Conservation (phyloP, 441 rosid genomes). For the Populus hybrid region DNA sequence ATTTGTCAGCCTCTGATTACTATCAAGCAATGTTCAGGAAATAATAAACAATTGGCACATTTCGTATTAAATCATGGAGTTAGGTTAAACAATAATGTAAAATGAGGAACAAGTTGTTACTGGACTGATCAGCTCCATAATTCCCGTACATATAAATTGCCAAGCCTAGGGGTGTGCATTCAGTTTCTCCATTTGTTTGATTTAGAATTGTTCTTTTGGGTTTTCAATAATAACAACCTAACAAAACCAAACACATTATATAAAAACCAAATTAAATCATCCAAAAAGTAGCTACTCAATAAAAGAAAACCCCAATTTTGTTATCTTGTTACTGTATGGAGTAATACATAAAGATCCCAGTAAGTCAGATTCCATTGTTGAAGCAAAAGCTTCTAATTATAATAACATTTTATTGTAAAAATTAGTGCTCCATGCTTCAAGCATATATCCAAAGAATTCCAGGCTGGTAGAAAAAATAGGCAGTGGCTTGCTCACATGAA, state of each 20-base stretch:
- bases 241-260: background rate
- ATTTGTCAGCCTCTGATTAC: background rate
- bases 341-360: background rate
- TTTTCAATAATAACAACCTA: background rate
- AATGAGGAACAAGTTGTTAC: background rate
- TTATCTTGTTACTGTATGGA: background rate
- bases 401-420: background rate
- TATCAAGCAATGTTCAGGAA: conserved; percentile 38
- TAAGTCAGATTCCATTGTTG: background rate
- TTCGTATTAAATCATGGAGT: background rate
- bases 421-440: background rate
- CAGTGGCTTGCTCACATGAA: background rate
- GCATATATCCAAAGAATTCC: background rate
- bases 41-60: background rate
- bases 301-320: background rate
- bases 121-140: background rate
- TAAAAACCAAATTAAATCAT: too few species aligned
- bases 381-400: background rate
- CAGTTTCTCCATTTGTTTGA: background rate
- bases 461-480: background rate
- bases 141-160: background rate
- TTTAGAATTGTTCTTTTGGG: background rate
- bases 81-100: background rate
- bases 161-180: background rate
- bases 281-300: background rate